Evolutionary conservation across 352 stramenopile genomes (phyloP).

Genomic region (Pythium oligandrum): DNA sequence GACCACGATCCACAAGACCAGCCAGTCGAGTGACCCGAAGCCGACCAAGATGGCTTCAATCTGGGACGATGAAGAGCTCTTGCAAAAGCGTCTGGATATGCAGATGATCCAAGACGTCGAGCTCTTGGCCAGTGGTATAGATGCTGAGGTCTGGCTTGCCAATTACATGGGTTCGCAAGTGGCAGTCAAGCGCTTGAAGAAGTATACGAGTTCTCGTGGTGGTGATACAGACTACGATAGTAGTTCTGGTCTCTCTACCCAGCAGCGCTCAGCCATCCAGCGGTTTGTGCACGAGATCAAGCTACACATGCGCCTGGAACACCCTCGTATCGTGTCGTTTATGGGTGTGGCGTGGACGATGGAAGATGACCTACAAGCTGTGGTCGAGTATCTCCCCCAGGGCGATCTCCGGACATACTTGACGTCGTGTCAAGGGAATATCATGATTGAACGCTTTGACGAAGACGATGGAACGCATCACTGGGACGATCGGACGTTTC

Average conservation of each 20-base stretch:
- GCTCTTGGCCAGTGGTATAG: conserved; percentile 14
- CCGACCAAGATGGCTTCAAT: conserved; percentile 14
- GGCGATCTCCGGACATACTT: conserved; percentile 28
- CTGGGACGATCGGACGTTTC: conserved; percentile 8
- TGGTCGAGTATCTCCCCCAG: conserved; percentile 30
- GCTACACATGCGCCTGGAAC: conserved; percentile 15
- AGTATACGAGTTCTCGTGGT: conserved; percentile 1
- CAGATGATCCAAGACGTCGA: conserved; percentile 18
- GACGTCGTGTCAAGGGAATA: background rate
- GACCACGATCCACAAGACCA: background rate
- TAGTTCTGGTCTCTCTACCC: no score
- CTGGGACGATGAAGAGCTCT: conserved; percentile 63
- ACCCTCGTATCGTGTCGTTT: conserved; percentile 28
- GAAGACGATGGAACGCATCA: conserved; percentile 4
- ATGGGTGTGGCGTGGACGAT: conserved; percentile 32
- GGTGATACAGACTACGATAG: background rate
- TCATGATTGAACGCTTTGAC: background rate
- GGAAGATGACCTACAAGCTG: conserved; percentile 21
- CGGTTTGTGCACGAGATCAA: conserved; percentile 20
- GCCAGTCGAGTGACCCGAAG: background rate
- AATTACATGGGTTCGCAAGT: conserved; percentile 17
- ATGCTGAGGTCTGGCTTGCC: conserved; percentile 30
- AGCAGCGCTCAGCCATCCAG: conserved; percentile 8
- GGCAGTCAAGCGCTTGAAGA: conserved; percentile 24
- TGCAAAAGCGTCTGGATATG: conserved; percentile 44